Conservation (phyloP, 2,329 filamentous ascomycete genomes). For the Aspergillus fumigatiaffinis region DNA sequence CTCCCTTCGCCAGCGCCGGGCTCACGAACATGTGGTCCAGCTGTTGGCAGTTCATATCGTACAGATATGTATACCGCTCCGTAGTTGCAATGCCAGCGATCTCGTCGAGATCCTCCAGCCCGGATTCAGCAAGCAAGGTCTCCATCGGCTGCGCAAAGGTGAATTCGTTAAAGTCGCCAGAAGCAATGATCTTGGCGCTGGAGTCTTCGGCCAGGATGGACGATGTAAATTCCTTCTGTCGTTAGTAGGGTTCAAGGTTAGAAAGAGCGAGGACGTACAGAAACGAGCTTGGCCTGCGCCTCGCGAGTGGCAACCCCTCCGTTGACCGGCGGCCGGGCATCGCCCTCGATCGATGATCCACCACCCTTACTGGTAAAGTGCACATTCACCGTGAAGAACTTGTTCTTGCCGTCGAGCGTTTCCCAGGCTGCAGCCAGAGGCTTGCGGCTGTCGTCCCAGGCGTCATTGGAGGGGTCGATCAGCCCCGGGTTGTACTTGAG, state of each 20-base stretch:
- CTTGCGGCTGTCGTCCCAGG: conserved; percentile 62
- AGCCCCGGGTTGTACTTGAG: conserved; percentile 66
- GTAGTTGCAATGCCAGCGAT: conserved; percentile 48
- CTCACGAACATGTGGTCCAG: conserved; percentile 69
- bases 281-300: conserved; percentile 57
- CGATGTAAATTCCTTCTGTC: conserved; percentile 49
- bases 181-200: conserved; percentile 55
- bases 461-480: conserved; percentile 59
- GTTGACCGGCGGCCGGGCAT: conserved; percentile 64
- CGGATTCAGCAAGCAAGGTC: conserved; percentile 51
- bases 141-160: conserved; percentile 57
- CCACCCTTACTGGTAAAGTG: conserved; percentile 67
- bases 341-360: conserved; percentile 60
- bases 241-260: neutral
- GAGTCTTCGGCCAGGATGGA: conserved; percentile 55
- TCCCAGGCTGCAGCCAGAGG: conserved; percentile 65
- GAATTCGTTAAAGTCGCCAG: conserved; percentile 73
- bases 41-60: conserved; percentile 65
- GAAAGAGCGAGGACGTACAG: conserved; percentile 37
- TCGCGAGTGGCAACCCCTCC: conserved; percentile 56
- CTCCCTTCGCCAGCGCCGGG: conserved; percentile 43
- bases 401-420: conserved; percentile 50
- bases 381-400: conserved; percentile 69
- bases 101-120: conserved; percentile 60
- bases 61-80: conserved; percentile 69